These are phyloP conservation scores for Cladophialophora yegresii DNA, from an alignment of 2,329 filamentous ascomycete species.

Conservation along the genomic window DNA sequence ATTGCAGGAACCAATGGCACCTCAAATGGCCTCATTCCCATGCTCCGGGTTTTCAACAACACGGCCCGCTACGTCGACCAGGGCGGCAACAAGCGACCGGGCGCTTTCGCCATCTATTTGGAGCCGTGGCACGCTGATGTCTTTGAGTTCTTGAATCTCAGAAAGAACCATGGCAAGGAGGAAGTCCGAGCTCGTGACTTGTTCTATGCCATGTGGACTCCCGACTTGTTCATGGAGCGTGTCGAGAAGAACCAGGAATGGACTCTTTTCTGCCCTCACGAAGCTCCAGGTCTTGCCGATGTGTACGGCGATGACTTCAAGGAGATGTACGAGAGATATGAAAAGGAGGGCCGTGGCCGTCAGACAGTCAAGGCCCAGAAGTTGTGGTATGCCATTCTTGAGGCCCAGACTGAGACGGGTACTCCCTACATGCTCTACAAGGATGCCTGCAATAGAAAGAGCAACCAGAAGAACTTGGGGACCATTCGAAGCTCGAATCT, in stretches of 20 bases:
- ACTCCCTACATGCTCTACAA: conserved; percentile 99
- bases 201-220: conserved; percentile 97
- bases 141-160: conserved; percentile 93
- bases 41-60: conserved; percentile 99
- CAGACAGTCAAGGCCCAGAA: conserved; percentile 96
- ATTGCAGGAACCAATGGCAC: conserved; percentile 98
- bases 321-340: conserved; percentile 86
- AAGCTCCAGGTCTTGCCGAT: conserved; percentile 91
- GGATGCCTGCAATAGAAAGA: conserved; percentile 97
- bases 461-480: conserved; percentile 99
- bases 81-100: conserved; percentile 97
- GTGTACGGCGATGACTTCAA: conserved; percentile 98
- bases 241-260: conserved; percentile 95
- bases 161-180: conserved; percentile 99
- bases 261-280: conserved; percentile 98
- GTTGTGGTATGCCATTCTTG: conserved; percentile 97
- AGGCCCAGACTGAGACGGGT: conserved; percentile 97
- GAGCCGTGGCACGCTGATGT: conserved; percentile 99
- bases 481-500: conserved; percentile 98
- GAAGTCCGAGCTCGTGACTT: conserved; percentile 95
- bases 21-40: conserved; percentile 94
- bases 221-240: conserved; percentile 99
- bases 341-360: conserved; percentile 81
- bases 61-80: conserved; percentile 98
- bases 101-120: conserved; percentile 97